These are phyloP conservation scores for Fusarium coffeatum DNA, from an alignment of 2,329 filamentous ascomycete genomes.

Conservation along the genomic window DNA sequence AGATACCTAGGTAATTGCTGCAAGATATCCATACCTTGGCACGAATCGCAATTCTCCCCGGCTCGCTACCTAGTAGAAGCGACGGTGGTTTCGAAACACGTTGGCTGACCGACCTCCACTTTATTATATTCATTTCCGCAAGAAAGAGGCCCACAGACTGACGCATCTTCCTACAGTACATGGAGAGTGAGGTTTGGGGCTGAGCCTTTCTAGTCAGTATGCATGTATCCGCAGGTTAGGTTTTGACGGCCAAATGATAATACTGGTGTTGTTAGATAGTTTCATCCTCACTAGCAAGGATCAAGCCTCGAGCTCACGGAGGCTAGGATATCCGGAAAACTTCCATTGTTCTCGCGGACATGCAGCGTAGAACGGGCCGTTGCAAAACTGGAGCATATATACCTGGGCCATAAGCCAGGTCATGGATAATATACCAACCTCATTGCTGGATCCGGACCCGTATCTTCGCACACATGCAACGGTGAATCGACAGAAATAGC, in stretches of 20 bases:
- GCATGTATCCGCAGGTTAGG: not conserved
- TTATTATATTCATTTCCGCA: conserved; percentile 22
- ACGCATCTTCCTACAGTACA: conserved; percentile 27
- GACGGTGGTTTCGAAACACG: conserved; percentile 46
- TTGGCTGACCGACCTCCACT: conserved; percentile 39
- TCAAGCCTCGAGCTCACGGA: conserved; percentile 20
- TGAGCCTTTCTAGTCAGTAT: conserved; percentile 19
- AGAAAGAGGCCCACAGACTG: conserved; percentile 33
- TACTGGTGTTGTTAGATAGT: conserved; percentile 12
- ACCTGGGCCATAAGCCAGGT: conserved; percentile 31
- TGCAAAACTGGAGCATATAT: conserved; percentile 20
- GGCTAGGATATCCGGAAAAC: conserved; percentile 20
- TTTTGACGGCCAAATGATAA: conserved; percentile 3
- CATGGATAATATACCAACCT: conserved; percentile 29
- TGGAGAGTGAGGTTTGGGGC: conserved; percentile 17
- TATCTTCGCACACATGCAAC: conserved; percentile 14
- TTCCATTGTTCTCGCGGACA: conserved; percentile 13
- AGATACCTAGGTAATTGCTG: not conserved
- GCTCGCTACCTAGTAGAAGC: conserved; percentile 19
- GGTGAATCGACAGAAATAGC: conserved; percentile 26
- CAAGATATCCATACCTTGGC: not conserved
- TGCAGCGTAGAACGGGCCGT: not conserved
- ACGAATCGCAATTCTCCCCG: conserved; percentile 27
- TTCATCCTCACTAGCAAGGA: conserved; percentile 12
- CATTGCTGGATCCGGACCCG: conserved; percentile 4